Percentiles rank a stretch among this genome's conserved stretches.
phyloP scores from a whole-genome alignment of 2,329 filamentous ascomycete species.

The Myriosclerotinia duriaeana region DNA sequence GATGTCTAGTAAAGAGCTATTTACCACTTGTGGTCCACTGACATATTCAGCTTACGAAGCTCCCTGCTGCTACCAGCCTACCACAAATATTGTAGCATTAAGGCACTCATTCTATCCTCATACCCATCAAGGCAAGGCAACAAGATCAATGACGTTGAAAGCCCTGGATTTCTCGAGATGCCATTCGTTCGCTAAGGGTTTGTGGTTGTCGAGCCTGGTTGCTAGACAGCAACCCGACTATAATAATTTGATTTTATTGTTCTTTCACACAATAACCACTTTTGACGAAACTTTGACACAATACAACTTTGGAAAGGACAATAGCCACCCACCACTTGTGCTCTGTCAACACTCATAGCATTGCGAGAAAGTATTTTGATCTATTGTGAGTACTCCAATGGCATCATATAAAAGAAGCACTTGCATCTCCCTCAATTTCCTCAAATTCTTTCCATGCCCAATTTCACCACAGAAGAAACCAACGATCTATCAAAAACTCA shows the following conservation, averaged over 20 bases:
- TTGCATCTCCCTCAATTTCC: not conserved
- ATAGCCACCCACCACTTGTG: not conserved
- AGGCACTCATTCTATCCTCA: not conserved
- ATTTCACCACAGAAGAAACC: slow-evolving; percentile 6
- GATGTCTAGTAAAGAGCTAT: not conserved
- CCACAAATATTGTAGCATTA: not conserved
- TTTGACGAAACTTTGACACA: not conserved
- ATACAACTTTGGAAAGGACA: slow-evolving; percentile 3
- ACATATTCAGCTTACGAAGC: not conserved
- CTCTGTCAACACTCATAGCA: slow-evolving; percentile 8
- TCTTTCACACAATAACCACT: slow-evolving; percentile 20
- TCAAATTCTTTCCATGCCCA: not conserved
- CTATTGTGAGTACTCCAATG: slow-evolving; percentile 11
- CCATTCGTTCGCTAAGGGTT: slow-evolving; percentile 8
- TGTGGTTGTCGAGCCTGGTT: slow-evolving; percentile 10
- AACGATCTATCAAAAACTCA: slow-evolving; percentile 9
- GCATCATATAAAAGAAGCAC: not conserved
- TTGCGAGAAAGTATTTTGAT: slow-evolving; percentile 1
- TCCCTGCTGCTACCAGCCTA: not conserved
- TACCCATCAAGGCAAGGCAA: not conserved
- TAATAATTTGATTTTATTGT: not conserved
- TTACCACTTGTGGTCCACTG: not conserved
- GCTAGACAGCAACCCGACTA: slow-evolving; percentile 9
- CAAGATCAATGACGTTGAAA: slow-evolving; percentile 2
- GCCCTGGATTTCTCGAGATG: not conserved